Base-by-base conservation (phyloP, 164 flowering plant genomes). In the Euptelea pleiosperma region DNA sequence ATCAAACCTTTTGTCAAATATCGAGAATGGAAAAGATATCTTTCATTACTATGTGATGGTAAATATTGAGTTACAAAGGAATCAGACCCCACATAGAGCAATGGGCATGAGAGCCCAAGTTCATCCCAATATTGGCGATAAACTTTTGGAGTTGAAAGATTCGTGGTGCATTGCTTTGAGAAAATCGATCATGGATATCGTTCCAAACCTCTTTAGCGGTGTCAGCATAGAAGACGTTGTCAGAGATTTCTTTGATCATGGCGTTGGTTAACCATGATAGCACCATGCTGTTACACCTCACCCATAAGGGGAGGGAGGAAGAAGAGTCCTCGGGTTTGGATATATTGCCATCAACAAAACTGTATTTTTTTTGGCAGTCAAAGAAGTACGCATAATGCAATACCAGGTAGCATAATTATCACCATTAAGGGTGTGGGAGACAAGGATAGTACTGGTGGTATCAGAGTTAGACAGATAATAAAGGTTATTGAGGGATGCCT, bases 311-410 rank as follows among this genome's bases (percentile, higher is more conserved):
- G 22, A 19, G 19, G 8, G 28, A 19, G 14, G 4, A 25, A 48
- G 25, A 19, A 22, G 25, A 19, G 0, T 4, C 14, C 29, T 48
- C 52, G 0, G 29, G 52, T 26, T 48, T 25, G 12, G 8, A 0
- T 7, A 48, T 6, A 48, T 8, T 7, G 4, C 52, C 52, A 48
- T 48, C 52, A 48, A 48, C 19, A 25, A 48, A 48, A 26, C 29
- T 28, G 8, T 18, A 19, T 22, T 48, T 48, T 0, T 48, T 48
- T 3, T 3, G 25, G 52, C 4, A 10, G 29, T 6, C 28, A 48
- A 25, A 26, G 52, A 24, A 24, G 1, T 48, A 8, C 8, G 29
- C 52, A 48, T 48, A 7, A 28, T 28, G 4, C 52, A 0, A 48
- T 6, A 19, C 52, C 28, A 48, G 5, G 52, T 48, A 0, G 12